Conservation (phyloP, 805 yeast species). For the Candida wancherniae region DNA sequence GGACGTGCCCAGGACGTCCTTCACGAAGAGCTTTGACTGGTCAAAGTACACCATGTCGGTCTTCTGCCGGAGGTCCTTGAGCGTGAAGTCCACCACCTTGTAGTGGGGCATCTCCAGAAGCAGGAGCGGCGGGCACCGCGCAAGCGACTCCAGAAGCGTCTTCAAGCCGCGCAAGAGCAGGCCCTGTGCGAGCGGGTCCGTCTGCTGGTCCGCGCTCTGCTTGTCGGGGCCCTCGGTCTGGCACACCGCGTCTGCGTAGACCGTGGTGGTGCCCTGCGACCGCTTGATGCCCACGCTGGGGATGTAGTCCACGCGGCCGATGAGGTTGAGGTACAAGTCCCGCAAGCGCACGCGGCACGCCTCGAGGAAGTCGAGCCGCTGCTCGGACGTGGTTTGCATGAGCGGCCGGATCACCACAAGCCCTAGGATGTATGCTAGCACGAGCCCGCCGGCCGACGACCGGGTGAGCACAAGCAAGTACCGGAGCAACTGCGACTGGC, state of each 20-base stretch:
- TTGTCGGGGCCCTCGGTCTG: slow-evolving; percentile 31
- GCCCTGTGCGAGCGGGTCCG: slow-evolving; percentile 25
- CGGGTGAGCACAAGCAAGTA: slow-evolving; percentile 30
- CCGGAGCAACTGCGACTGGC: slow-evolving; percentile 21
- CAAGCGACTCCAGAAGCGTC: slow-evolving; percentile 19
- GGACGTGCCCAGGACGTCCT: slow-evolving; percentile 7
- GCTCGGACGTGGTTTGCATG: slow-evolving; percentile 23
- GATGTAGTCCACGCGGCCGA: slow-evolving; percentile 31
- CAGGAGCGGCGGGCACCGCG: slow-evolving; percentile 25
- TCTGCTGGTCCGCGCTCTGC: slow-evolving; percentile 12
- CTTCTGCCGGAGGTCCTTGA: slow-evolving; percentile 34
- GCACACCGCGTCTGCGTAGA: slow-evolving; percentile 33
- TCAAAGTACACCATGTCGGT: slow-evolving; percentile 34
- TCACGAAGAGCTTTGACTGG: slow-evolving; percentile 25
- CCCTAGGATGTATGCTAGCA: slow-evolving; percentile 29
- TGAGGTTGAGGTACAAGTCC: slow-evolving; percentile 31
- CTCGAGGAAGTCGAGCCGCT: slow-evolving; percentile 34
- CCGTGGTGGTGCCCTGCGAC: slow-evolving; percentile 24
- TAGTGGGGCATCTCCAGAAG: slow-evolving; percentile 30
- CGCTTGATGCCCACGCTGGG: slow-evolving; percentile 37
- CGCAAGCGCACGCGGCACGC: slow-evolving; percentile 28
- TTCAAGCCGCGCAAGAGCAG: slow-evolving; percentile 21
- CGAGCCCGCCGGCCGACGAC: slow-evolving; percentile 29
- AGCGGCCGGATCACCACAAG: slow-evolving; percentile 32
- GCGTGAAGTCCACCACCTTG: slow-evolving; percentile 21